Base-by-base conservation (phyloP, 1,139 yeast genomes). In the Lodderomyces theae region DNA sequence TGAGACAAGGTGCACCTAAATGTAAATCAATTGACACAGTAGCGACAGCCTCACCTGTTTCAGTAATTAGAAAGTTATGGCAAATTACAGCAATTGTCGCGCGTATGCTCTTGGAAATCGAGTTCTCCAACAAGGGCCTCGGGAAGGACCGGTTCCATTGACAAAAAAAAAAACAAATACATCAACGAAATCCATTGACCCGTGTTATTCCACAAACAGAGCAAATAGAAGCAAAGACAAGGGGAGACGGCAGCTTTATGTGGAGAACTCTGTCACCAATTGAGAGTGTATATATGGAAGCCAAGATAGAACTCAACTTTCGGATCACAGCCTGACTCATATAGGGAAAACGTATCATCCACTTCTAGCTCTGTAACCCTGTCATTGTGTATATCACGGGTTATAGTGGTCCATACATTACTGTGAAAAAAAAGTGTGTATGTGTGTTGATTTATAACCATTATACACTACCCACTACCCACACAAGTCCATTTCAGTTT, bases 201-300 rank as follows among this genome's bases (percentile, higher is more conserved):
- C 31, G 31, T 15, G 15, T 28, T 28, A 15, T 28, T 28, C 31
- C 31, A 28, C 31, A 28, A 28, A 28, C 31, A 28, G 15, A n/a
- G n/a, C n/a, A n/a, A n/a, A n/a, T n/a, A n/a, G n/a, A n/a, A n/a
- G n/a, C n/a, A n/a, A n/a, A n/a, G n/a, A n/a, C n/a, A n/a, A n/a
- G n/a, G n/a, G n/a, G n/a, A n/a, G n/a, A n/a, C n/a, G n/a, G n/a
- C n/a, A n/a, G n/a, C 4, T 15, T 28, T 15, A 15, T 15, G 31
- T 28, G 31, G 31, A 28, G 18, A 28, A 28, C 18, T n/a, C n/a
- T 15, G 31, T 28, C 18, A 18, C 15, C 31, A 28, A 18, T 15
- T 13, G 18, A 10, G 11, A 15, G 31, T 19, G 8, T 19, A 19
- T 19, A 19, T 19, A 19, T n/a, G n/a, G n/a, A n/a, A n/a, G n/a